Percentiles rank a stretch among this genome's conserved stretches.
phyloP scores from a whole-genome alignment of 257 asterid species.

The Coffea eugenioides region DNA sequence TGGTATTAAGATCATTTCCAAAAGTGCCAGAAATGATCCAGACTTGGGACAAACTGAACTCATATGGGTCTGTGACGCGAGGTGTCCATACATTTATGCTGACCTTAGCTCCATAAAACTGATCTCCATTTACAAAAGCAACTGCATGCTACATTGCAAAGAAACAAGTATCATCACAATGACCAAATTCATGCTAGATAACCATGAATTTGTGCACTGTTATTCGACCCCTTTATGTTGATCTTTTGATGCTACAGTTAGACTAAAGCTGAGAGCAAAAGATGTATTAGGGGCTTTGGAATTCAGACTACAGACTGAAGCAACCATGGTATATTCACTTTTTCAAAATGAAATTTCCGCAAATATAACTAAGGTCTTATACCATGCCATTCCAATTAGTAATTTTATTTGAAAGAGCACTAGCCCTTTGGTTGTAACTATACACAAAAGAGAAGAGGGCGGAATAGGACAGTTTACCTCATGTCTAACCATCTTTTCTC shows the following conservation, averaged over 20 bases:
- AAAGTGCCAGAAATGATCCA: slow-evolving; percentile 93
- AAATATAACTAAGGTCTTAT: neutral
- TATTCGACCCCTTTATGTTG: neutral
- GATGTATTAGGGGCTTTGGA: neutral
- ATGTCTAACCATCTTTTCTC: neutral
- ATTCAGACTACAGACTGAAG: neutral
- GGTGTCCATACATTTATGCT: slow-evolving; percentile 97
- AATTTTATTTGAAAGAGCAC: neutral
- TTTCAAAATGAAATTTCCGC: neutral
- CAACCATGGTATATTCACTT: neutral
- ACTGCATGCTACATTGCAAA: slow-evolving; percentile 71
- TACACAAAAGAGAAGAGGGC: neutral
- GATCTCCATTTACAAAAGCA: slow-evolving; percentile 82
- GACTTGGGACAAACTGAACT: slow-evolving; percentile 85
- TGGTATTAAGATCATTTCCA: slow-evolving; percentile 92
- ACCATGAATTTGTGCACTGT: neutral
- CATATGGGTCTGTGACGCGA: slow-evolving; percentile 70
- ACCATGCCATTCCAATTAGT: neutral
- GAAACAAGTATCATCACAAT: neutral
- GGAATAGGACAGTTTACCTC: neutral
- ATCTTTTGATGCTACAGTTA: neutral
- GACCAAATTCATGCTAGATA: neutral
- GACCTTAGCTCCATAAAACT: slow-evolving; percentile 87
- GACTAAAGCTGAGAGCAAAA: neutral
- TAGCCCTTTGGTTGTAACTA: neutral